A percentile compares a stretch with the other conserved stretches of the same genome.
Conservation (phyloP, 768 basidiomycete species). For the Suillus subalutaceus region DNA sequence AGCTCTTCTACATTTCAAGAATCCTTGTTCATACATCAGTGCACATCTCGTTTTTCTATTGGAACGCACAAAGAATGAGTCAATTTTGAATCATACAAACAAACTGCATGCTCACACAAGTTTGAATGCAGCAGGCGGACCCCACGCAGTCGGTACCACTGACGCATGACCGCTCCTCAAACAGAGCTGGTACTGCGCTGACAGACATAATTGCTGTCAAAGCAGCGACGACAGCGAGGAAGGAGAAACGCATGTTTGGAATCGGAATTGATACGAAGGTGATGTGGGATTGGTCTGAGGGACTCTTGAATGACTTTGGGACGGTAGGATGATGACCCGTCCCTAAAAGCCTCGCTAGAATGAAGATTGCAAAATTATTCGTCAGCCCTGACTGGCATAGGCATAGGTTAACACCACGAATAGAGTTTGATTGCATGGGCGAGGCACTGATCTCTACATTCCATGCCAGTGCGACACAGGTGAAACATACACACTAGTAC, state of each 20-base stretch:
- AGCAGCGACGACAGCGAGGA: neutral
- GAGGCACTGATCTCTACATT: neutral
- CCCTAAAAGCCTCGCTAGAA: neutral
- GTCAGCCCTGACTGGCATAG: neutral
- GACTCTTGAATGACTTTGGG: neutral
- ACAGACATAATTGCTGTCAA: neutral
- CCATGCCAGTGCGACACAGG: neutral
- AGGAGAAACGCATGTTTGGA: neutral
- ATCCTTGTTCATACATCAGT: neutral
- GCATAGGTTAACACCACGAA: neutral
- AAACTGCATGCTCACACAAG: neutral
- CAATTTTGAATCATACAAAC: neutral
- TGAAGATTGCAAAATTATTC: neutral
- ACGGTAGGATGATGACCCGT: neutral
- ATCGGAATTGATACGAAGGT: neutral
- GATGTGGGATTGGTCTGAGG: neutral
- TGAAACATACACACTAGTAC: neutral
- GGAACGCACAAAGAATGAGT: neutral
- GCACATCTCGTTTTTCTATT: neutral
- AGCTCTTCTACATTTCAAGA: neutral
- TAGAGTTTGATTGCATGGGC: neutral
- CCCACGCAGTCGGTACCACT: neutral
- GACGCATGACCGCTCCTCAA: neutral
- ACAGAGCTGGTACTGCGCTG: neutral
- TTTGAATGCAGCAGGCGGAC: neutral